These are phyloP conservation scores for Xylaria arbuscula DNA, from an alignment of 2,329 filamentous ascomycete species.

Conservation along the genomic window DNA sequence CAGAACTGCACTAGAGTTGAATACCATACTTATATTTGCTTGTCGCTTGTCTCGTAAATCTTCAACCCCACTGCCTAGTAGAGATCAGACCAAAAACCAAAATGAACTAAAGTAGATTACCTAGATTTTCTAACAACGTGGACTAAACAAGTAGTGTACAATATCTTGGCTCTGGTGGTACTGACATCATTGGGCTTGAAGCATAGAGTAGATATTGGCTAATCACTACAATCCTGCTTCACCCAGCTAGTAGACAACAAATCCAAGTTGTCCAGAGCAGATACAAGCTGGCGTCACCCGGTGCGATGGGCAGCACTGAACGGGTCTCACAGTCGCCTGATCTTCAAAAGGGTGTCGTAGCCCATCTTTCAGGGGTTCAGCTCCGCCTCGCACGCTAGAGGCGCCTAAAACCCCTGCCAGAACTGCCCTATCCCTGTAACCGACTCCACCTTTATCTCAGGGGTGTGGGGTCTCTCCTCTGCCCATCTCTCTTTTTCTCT, in stretches of 20 bases:
- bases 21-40: too few relatives aligned
- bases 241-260: background rate
- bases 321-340: conserved; percentile 28
- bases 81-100: background rate
- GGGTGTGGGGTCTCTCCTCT: conserved; percentile 19
- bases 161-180: background rate
- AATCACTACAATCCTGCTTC: background rate
- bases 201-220: conserved; percentile 3
- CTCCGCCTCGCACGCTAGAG: conserved; percentile 22
- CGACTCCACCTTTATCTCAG: conserved; percentile 36
- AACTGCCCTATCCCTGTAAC: conserved; percentile 17
- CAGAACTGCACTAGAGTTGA: background rate
- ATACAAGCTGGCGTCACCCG: background rate
- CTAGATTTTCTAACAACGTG: background rate
- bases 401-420: conserved; percentile 16
- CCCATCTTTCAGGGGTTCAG: conserved; percentile 27
- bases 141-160: background rate
- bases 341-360: conserved; percentile 23
- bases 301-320: background rate
- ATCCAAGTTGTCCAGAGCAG: background rate
- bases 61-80: background rate
- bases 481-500: conserved; percentile 4
- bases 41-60: conserved; percentile 1
- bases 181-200: conserved; percentile 26
- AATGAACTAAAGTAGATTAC: too few relatives aligned